Percentiles rank a stretch among this genome's conserved stretches.
Conservation (phyloP, 768 basidiomycete species). For the Boletus fagicola region DNA sequence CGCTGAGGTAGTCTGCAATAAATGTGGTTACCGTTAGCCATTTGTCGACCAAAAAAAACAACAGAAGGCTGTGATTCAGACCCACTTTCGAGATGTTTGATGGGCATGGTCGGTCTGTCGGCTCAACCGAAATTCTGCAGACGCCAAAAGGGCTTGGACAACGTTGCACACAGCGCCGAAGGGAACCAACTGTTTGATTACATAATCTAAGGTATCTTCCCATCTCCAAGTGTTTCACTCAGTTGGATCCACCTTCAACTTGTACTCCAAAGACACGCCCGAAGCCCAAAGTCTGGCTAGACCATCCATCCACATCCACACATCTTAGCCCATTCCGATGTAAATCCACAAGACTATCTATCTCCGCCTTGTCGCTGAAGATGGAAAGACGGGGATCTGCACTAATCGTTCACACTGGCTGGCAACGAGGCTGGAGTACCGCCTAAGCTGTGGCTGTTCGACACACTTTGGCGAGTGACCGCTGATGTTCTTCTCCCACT, state of each 20-base stretch:
- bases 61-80: not conserved
- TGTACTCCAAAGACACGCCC: no score
- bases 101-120: constrained; percentile 54
- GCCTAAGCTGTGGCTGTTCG: constrained; percentile 4
- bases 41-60: not conserved
- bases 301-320: not conserved
- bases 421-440: constrained; percentile 4
- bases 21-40: not conserved
- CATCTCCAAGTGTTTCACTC: constrained; percentile 4
- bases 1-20: constrained; percentile 69
- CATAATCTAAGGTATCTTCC: constrained; percentile 23
- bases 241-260: not conserved
- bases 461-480: constrained; percentile 5
- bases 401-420: not conserved
- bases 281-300: not conserved
- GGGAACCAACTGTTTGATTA: constrained; percentile 23
- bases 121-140: constrained; percentile 2
- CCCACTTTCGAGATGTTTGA: constrained; percentile 83
- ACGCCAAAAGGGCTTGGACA: constrained; percentile 16
- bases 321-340: not conserved
- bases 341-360: not conserved
- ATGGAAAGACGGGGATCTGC: not conserved
- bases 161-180: constrained; percentile 23
- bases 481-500: constrained; percentile 8
- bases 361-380: not conserved